Conservation (phyloP, 306 rosid genomes). For the Pueraria montana region DNA sequence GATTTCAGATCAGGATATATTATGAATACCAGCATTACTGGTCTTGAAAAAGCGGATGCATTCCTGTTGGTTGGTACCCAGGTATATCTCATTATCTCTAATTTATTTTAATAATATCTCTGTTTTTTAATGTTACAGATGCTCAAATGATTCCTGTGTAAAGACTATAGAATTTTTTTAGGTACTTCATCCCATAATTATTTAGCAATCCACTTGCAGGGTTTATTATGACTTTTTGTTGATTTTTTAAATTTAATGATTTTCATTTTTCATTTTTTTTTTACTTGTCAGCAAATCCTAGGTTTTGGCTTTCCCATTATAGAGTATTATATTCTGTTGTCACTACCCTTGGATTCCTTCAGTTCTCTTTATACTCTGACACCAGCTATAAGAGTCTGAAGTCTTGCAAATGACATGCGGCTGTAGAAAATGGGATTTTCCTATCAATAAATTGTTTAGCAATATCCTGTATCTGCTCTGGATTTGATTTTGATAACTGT, state of each 20-base stretch:
- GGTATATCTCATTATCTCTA: constrained; percentile 57
- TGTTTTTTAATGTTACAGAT: constrained; percentile 31
- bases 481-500: constrained; percentile 33
- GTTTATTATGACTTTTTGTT: background rate
- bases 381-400: background rate
- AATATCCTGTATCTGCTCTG: constrained; percentile 23
- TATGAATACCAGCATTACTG: constrained; percentile 87
- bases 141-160: constrained; percentile 36
- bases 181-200: background rate
- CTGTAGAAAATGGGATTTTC: background rate
- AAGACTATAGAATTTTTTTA: background rate
- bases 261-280: background rate
- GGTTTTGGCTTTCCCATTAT: background rate
- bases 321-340: background rate
- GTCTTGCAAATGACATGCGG: background rate
- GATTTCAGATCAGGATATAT: constrained; percentile 95
- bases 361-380: background rate
- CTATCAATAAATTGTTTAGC: background rate
- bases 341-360: background rate
- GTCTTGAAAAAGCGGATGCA: constrained; percentile 93
- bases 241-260: background rate
- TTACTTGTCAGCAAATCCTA: background rate
- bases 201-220: background rate
- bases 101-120: constrained; percentile 24
- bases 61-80: constrained; percentile 97